A percentile compares a stretch with the other conserved stretches of the same genome.
Conservation (phyloP, 1,284 basidiomycete species). For the Ceratobasidium sp. region DNA sequence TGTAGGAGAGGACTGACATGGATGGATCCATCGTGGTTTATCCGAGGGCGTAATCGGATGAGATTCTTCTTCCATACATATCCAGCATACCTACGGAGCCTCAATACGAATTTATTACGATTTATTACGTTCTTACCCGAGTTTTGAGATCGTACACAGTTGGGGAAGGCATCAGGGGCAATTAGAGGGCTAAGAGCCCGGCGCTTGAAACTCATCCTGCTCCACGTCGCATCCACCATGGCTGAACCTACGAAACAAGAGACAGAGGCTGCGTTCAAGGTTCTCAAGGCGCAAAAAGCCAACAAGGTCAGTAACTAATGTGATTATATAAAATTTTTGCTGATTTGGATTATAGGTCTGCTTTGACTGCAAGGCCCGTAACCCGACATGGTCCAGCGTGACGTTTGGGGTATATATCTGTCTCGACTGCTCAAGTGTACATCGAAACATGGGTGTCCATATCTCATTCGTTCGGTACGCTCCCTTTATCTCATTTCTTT, state of each 20-base stretch:
- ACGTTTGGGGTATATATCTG: conserved; percentile 99
- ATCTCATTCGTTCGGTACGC: conserved; percentile 95
- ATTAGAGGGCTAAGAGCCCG: neutral
- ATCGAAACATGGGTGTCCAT: conserved; percentile 98
- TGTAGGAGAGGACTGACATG: conserved; percentile 3
- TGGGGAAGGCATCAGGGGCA: conserved; percentile 22
- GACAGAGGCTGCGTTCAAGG: conserved; percentile 82
- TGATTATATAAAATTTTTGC: neutral
- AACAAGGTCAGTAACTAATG: conserved; percentile 78
- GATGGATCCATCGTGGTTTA: conserved; percentile 45
- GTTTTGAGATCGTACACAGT: conserved; percentile 43
- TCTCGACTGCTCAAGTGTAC: conserved; percentile 94
- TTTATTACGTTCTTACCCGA: neutral
- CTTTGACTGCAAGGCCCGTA: conserved; percentile 97
- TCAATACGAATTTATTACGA: neutral
- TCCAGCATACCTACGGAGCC: conserved; percentile 31
- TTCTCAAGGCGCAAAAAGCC: conserved; percentile 84
- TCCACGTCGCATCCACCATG: conserved; percentile 46
- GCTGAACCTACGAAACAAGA: conserved; percentile 68
- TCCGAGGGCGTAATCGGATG: conserved; percentile 42
- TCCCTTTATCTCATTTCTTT: conserved; percentile 1
- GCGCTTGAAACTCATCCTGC: conserved; percentile 10
- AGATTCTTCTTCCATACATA: conserved; percentile 46
- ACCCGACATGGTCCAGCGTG: conserved; percentile 98
- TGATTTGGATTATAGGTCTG: conserved; percentile 75